These are phyloP conservation scores for Irpex lacteus DNA, from an alignment of 1,284 basidiomycete species.

Conservation along the genomic window DNA sequence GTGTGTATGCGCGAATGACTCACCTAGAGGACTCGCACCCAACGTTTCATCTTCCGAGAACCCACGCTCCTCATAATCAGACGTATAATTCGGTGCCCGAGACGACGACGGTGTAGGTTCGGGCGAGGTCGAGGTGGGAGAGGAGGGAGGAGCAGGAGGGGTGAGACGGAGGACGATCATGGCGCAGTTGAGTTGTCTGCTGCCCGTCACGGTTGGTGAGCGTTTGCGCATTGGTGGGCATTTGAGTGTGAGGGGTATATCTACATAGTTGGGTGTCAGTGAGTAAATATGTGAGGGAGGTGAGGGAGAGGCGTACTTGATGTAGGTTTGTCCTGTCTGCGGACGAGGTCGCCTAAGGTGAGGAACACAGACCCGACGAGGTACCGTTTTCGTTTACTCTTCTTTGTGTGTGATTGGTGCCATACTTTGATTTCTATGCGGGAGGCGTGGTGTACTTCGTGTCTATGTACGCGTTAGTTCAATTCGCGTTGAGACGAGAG, in stretches of 20 bases:
- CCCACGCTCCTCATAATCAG: constrained; percentile 12
- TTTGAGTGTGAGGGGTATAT: constrained; percentile 26
- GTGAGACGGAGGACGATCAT: constrained; percentile 26
- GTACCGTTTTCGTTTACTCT: constrained; percentile 51
- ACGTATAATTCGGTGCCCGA: constrained; percentile 8
- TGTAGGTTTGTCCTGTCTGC: constrained; percentile 34
- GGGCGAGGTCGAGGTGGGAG: too few relatives aligned
- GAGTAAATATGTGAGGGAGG: too few relatives aligned
- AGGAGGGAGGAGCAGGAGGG: constrained; percentile 11
- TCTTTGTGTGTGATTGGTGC: constrained; percentile 50
- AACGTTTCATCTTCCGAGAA: neutral
- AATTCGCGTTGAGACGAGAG: too few relatives aligned
- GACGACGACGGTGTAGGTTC: neutral
- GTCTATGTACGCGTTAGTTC: constrained; percentile 28
- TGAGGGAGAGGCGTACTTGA: constrained; percentile 15
- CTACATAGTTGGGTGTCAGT: constrained; percentile 9
- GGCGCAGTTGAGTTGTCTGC: constrained; percentile 24
- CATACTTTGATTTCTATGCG: constrained; percentile 52
- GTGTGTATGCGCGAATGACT: neutral
- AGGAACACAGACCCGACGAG: constrained; percentile 45
- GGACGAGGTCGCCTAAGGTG: constrained; percentile 49
- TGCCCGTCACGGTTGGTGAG: constrained; percentile 20
- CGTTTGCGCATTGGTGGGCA: constrained; percentile 29
- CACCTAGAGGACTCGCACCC: neutral
- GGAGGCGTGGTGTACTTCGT: constrained; percentile 35